Conservation (phyloP, 306 rosid genomes). For the Citrullus mucosospermus region DNA sequence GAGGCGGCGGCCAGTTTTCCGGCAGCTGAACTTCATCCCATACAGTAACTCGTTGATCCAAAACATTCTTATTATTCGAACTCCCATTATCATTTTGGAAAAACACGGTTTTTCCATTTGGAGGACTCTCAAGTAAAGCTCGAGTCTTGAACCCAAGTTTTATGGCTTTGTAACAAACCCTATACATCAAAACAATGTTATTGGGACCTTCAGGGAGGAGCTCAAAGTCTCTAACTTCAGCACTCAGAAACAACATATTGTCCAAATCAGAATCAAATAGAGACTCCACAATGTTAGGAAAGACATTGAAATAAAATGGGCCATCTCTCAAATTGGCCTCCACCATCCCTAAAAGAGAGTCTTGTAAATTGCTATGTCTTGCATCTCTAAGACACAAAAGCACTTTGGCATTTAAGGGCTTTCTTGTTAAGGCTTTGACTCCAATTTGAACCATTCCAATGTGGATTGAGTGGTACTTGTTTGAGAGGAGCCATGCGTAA, state of each 20-base stretch:
- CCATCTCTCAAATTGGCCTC: not conserved
- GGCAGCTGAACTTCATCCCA: not conserved
- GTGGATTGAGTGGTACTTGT: not conserved
- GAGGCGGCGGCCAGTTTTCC: not conserved
- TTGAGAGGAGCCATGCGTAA: not conserved
- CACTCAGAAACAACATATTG: not conserved
- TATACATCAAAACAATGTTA: not conserved
- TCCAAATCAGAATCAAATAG: not conserved
- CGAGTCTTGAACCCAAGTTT: not conserved
- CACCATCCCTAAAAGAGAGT: not conserved
- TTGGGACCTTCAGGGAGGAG: not conserved
- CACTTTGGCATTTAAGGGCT: not conserved
- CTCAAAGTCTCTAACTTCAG: not conserved
- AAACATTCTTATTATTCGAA: not conserved
- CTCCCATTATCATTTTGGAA: not conserved
- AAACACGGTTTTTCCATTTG: not conserved
- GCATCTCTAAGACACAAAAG: not conserved
- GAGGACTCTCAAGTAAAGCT: not conserved
- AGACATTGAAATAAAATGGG: not conserved
- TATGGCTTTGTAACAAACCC: not conserved
- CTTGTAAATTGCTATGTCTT: not conserved
- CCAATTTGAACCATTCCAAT: not conserved
- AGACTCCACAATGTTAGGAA: not conserved
- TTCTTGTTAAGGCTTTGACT: not conserved
- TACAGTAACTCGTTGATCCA: not conserved